These are phyloP conservation scores for Alternaria novae-zelandiae DNA, from an alignment of 2,329 filamentous ascomycete species.

Conservation along the genomic window DNA sequence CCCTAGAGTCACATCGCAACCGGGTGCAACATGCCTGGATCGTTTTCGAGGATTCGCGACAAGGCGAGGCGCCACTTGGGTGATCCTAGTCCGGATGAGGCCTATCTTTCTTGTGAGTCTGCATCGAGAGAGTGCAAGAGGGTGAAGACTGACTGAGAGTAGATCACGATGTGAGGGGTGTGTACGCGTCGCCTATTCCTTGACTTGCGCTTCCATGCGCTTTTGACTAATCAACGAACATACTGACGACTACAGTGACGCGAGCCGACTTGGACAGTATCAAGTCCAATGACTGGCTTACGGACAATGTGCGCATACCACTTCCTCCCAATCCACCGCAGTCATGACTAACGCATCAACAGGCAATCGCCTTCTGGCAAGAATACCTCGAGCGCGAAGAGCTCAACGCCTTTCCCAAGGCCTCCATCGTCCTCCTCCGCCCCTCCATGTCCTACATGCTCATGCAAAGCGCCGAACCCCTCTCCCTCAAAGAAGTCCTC, in stretches of 20 bases:
- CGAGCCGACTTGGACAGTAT: conserved; percentile 88
- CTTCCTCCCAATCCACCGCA: not conserved
- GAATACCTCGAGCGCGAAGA: conserved; percentile 93
- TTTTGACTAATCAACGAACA: not conserved
- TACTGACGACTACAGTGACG: conserved; percentile 67
- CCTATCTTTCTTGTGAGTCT: conserved; percentile 72
- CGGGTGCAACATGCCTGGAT: conserved; percentile 23
- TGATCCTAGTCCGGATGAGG: conserved; percentile 63
- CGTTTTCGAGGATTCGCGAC: conserved; percentile 32
- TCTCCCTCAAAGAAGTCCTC: conserved; percentile 68
- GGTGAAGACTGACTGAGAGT: conserved; percentile 26
- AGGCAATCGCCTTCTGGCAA: conserved; percentile 98
- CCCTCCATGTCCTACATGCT: conserved; percentile 93
- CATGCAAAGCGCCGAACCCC: conserved; percentile 71
- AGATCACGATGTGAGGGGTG: conserved; percentile 72
- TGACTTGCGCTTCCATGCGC: conserved; percentile 5
- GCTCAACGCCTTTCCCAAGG: conserved; percentile 77
- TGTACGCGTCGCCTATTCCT: conserved; percentile 42
- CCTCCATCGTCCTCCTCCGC: conserved; percentile 86
- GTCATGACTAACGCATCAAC: conserved; percentile 6
- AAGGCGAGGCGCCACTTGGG: conserved; percentile 38
- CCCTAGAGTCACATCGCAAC: not conserved
- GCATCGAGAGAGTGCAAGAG: not conserved
- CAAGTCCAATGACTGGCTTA: conserved; percentile 86
- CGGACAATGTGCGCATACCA: conserved; percentile 74